phyloP scores from a whole-genome alignment of 441 rosid species.

The Syzygium syzygioides region DNA sequence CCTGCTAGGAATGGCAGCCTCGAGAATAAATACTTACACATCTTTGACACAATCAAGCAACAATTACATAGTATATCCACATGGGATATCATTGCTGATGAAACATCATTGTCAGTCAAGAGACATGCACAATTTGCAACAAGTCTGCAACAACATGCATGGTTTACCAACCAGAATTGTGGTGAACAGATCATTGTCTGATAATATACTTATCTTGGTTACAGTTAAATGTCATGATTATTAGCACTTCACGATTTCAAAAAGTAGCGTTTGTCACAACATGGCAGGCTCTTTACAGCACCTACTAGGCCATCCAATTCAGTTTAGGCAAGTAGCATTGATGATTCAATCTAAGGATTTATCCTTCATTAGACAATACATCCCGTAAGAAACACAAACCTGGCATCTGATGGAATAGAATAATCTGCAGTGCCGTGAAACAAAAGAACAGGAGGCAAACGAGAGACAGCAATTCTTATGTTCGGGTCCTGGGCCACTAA shows the following conservation, averaged over 20 bases:
- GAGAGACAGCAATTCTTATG: conserved; percentile 43
- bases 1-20: neutral
- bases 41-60: neutral
- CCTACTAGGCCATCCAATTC: neutral
- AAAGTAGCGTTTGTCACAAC: neutral
- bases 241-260: neutral
- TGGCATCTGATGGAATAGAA: conserved; percentile 85
- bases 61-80: neutral
- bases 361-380: neutral
- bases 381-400: conserved; percentile 38
- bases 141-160: neutral
- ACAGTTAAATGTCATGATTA: neutral
- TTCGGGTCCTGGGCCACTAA: conserved; percentile 59
- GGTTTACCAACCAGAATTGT: neutral
- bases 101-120: neutral
- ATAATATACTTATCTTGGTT: neutral
- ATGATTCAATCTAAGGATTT: neutral
- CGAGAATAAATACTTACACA: neutral
- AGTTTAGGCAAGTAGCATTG: neutral
- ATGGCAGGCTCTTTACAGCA: neutral
- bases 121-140: neutral
- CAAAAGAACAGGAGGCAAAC: conserved; percentile 69
- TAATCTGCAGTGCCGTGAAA: conserved; percentile 94
- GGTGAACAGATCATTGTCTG: neutral
- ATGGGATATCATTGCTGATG: neutral